Percentiles rank a stretch among this genome's conserved stretches.
Evolutionary conservation across 805 yeast species (phyloP).

Genomic region (Debaryomyces castellii): DNA sequence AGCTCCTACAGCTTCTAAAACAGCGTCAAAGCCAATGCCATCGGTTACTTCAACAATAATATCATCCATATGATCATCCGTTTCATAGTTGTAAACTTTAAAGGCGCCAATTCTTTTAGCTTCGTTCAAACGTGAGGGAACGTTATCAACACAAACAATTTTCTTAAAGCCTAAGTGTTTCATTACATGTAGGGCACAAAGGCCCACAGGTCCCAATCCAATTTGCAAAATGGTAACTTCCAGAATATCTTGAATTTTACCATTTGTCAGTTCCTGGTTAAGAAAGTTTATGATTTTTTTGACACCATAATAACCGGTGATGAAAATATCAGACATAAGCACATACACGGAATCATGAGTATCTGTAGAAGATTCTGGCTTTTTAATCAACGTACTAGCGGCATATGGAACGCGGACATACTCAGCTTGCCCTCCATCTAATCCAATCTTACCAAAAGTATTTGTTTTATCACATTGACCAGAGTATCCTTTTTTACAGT

Average conservation of each 20-base stretch:
- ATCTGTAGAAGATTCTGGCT: conserved; percentile 29
- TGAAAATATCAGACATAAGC: conserved; percentile 63
- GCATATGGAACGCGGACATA: conserved; percentile 61
- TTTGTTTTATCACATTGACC: conserved; percentile 55
- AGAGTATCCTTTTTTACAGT: conserved; percentile 52
- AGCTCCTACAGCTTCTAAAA: conserved; percentile 60
- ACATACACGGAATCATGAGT: conserved; percentile 47
- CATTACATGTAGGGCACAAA: conserved; percentile 49
- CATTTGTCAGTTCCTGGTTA: conserved; percentile 28
- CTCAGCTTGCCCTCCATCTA: conserved; percentile 66
- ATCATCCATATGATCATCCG: conserved; percentile 28
- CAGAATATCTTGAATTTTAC: conserved; percentile 6
- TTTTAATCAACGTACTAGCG: conserved; percentile 45
- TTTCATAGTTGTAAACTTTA: conserved; percentile 43
- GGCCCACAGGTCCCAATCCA: conserved; percentile 63
- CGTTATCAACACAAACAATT: conserved; percentile 49
- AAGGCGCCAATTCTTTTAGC: conserved; percentile 51
- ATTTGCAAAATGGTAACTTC: conserved; percentile 47
- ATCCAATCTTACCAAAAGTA: conserved; percentile 57
- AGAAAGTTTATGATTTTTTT: conserved; percentile 46
- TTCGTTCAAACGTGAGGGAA: conserved; percentile 44
- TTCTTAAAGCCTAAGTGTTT: conserved; percentile 43
- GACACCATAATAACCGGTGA: conserved; percentile 62
- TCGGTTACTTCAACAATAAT: conserved; percentile 37
- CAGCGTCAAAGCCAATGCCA: conserved; percentile 58